phyloP scores from a whole-genome alignment of 441 rosid genomes.

The Manihot esculenta region DNA sequence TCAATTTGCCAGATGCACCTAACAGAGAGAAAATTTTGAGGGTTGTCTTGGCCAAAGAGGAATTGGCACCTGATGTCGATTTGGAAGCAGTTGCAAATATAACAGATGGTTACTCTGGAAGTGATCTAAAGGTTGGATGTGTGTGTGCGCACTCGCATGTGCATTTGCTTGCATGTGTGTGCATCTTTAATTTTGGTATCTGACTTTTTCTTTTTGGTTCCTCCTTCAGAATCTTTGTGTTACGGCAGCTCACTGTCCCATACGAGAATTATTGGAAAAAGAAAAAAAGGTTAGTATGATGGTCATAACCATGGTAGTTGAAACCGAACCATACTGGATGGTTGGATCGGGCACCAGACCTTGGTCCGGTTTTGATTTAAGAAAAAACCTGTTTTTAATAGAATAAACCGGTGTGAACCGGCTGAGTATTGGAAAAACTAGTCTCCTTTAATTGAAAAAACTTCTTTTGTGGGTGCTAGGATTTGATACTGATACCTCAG shows the following conservation, averaged over 20 bases:
- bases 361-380: no score
- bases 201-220: not conserved
- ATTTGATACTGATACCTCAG: no score
- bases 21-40: conserved; percentile 79
- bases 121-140: conserved; percentile 81
- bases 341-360: no score
- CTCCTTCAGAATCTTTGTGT: conserved; percentile 83
- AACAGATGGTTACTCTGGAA: conserved; percentile 98
- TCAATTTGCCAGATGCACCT: conserved; percentile 83
- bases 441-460: no score
- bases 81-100: conserved; percentile 82
- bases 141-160: not conserved
- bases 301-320: no score
- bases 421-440: no score
- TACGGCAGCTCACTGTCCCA: conserved; percentile 97
- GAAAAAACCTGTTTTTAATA: no score
- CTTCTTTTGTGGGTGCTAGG: no score
- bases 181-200: not conserved
- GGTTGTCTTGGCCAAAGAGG: conserved; percentile 90
- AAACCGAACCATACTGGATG: no score
- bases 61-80: conserved; percentile 65
- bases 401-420: no score
- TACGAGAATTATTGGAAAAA: conserved; percentile 87
- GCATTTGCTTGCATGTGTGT: no score
- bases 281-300: conserved; percentile 98